phyloP scores from a whole-genome alignment of 2,329 filamentous ascomycete species.

The Aspergillus thermomutatus region DNA sequence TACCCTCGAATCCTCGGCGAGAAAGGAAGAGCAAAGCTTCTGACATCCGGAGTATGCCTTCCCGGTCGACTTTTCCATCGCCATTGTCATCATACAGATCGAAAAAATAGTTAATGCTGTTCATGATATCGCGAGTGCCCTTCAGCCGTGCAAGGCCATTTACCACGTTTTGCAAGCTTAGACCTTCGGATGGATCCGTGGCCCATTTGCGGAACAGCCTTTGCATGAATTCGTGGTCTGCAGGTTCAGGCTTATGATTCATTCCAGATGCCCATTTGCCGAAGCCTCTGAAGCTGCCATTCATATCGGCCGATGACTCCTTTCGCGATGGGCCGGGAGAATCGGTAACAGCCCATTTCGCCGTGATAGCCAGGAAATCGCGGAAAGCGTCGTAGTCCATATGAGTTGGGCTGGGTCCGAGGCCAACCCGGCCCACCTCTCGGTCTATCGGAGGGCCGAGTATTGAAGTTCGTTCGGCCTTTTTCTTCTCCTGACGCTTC shows the following conservation, averaged over 20 bases:
- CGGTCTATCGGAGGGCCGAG: conserved; percentile 53
- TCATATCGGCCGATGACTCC: conserved; percentile 48
- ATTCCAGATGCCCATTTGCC: conserved; percentile 51
- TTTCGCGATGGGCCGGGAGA: conserved; percentile 62
- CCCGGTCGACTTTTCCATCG: conserved; percentile 87
- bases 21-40: conserved; percentile 92
- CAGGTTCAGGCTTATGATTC: conserved; percentile 64
- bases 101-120: conserved; percentile 96
- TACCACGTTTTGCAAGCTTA: conserved; percentile 89
- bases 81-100: conserved; percentile 92
- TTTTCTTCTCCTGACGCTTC: conserved; percentile 62
- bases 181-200: conserved; percentile 66
- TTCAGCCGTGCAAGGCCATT: conserved; percentile 87
- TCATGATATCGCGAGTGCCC: conserved; percentile 94
- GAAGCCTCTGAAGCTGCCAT: conserved; percentile 53
- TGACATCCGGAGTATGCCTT: conserved; percentile 91
- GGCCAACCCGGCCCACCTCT: conserved; percentile 80
- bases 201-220: conserved; percentile 89
- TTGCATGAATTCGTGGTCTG: conserved; percentile 91
- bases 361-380: conserved; percentile 84
- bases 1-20: conserved; percentile 76
- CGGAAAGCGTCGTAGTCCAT: conserved; percentile 98
- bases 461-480: conserved; percentile 39
- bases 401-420: conserved; percentile 82
- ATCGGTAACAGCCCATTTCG: conserved; percentile 91